These are phyloP conservation scores for Fusarium concolor DNA, from an alignment of 2,329 filamentous ascomycete species.

Conservation along the genomic window DNA sequence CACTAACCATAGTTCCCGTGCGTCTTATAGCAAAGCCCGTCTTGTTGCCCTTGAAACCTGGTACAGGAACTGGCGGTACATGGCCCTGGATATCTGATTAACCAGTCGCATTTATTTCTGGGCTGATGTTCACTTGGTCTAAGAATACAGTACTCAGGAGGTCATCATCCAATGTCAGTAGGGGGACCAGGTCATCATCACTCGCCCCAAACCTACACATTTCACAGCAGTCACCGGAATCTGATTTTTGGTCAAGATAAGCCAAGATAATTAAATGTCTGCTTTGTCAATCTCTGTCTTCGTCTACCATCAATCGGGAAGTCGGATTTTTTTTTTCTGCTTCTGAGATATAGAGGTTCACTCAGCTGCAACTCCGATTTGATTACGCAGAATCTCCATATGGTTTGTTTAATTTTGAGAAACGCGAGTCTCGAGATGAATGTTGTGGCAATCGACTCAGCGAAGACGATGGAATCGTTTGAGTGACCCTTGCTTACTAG, in stretches of 20 bases:
- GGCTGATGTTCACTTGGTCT: conserved; percentile 22
- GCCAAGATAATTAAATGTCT: not conserved
- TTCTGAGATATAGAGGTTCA: not conserved
- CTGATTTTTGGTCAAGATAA: not conserved
- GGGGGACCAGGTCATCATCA: not conserved
- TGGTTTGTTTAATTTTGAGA: conserved; percentile 39
- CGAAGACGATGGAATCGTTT: conserved; percentile 12
- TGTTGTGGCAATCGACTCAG: conserved; percentile 7
- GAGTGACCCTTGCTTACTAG: conserved; percentile 14
- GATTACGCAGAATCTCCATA: conserved; percentile 10
- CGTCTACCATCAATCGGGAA: not conserved
- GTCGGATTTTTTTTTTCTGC: not conserved
- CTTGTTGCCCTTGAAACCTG: conserved; percentile 19
- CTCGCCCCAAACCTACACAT: not conserved
- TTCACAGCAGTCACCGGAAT: not conserved
- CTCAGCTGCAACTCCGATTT: not conserved
- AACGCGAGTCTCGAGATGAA: conserved; percentile 18
- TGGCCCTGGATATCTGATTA: conserved; percentile 9
- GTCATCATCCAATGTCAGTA: not conserved
- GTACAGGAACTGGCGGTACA: conserved; percentile 20
- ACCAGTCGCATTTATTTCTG: conserved; percentile 26
- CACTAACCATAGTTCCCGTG: conserved; percentile 25
- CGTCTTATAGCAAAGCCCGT: conserved; percentile 1
- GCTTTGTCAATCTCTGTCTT: not conserved
- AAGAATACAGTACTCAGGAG: conserved; percentile 5